Evolutionary conservation across 345 rosid species (phyloP).

Genomic region (Excoecaria cochinchinensis): DNA sequence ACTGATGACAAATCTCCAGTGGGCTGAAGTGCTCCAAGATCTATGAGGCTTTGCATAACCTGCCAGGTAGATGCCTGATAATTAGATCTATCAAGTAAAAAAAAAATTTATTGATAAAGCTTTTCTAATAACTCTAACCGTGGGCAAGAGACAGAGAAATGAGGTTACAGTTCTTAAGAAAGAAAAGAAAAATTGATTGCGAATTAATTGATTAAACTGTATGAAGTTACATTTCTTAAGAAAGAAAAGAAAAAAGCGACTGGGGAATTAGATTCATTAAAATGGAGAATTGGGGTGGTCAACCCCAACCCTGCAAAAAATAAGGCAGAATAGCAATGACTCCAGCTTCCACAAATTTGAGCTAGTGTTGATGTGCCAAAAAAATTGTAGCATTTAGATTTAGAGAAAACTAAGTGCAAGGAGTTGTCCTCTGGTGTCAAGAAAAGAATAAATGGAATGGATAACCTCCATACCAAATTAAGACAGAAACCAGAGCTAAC

Average conservation of each 20-base stretch:
- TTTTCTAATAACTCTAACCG: background rate
- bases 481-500: too few species aligned
- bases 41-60: constrained; percentile 80
- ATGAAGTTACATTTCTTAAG: background rate
- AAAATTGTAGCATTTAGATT: too few species aligned
- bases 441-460: too few species aligned
- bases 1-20: constrained; percentile 95
- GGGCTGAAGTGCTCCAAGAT: constrained; percentile 92
- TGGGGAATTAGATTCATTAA: too few species aligned
- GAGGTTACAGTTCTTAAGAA: background rate
- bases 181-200: background rate
- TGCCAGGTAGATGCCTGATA: constrained; percentile 39
- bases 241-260: background rate
- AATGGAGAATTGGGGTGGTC: background rate
- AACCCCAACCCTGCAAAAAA: background rate
- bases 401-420: too few species aligned
- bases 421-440: too few species aligned
- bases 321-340: too few species aligned
- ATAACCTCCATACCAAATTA: too few species aligned
- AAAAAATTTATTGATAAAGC: background rate
- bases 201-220: too few species aligned
- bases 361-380: too few species aligned
- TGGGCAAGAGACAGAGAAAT: background rate
- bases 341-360: too few species aligned
- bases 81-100: constrained; percentile 12